A percentile compares a stretch with the other conserved stretches of the same genome.
These are phyloP conservation scores for Circinella umbellata DNA, from an alignment of 371 early-diverging fungal species.

Conservation along the genomic window DNA sequence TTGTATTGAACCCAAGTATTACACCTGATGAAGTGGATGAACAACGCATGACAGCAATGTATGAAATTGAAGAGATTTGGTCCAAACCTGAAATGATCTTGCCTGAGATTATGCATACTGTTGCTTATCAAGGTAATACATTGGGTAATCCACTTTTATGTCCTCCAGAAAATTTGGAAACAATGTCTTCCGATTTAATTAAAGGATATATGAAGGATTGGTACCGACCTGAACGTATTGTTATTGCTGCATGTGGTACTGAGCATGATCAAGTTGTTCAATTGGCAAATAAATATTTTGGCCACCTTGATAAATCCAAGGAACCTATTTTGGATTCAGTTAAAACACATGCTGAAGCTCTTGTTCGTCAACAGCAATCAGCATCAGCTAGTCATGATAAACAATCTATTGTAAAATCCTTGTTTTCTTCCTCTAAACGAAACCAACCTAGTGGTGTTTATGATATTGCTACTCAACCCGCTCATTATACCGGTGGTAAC, in stretches of 20 bases:
- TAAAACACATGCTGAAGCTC: constrained; percentile 36
- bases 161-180: constrained; percentile 65
- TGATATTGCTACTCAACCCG: constrained; percentile 49
- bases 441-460: constrained; percentile 22
- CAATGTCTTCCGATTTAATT: constrained; percentile 73
- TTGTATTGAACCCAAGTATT: constrained; percentile 76
- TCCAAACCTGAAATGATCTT: constrained; percentile 85
- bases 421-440: constrained; percentile 24
- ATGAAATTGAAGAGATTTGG: constrained; percentile 87
- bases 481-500: constrained; percentile 87
- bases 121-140: constrained; percentile 83
- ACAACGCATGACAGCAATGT: constrained; percentile 77
- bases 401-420: constrained; percentile 31
- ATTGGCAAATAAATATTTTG: constrained; percentile 71
- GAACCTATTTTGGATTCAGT: constrained; percentile 35
- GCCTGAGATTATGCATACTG: constrained; percentile 86
- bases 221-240: constrained; percentile 91
- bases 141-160: constrained; percentile 88
- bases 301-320: constrained; percentile 53
- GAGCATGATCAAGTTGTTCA: constrained; percentile 83
- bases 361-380: constrained; percentile 28
- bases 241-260: constrained; percentile 89
- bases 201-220: constrained; percentile 73
- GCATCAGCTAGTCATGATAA: constrained; percentile 4
- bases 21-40: constrained; percentile 80